Conservation (phyloP, 176 grass and related monocot species). For the Rhynchospora breviuscula region DNA sequence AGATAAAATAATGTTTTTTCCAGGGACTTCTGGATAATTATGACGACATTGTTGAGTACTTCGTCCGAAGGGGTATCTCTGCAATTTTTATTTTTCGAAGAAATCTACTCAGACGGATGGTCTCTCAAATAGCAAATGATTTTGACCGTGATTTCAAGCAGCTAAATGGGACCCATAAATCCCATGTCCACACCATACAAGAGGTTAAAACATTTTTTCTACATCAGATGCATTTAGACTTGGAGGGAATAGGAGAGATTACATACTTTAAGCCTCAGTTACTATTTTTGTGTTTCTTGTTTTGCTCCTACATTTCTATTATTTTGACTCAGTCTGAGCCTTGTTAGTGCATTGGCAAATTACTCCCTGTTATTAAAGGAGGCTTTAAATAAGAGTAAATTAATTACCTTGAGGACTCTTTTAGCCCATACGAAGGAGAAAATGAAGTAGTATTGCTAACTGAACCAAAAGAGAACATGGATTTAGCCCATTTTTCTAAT, state of each 20-base stretch:
- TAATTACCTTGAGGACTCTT: background rate
- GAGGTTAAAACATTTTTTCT: constrained; percentile 37
- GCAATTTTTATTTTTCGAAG: constrained; percentile 84
- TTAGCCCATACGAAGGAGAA: background rate
- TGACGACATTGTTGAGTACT: constrained; percentile 50
- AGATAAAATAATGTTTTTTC: constrained; percentile 24
- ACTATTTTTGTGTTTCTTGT: constrained; percentile 15
- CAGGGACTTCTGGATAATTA: constrained; percentile 75
- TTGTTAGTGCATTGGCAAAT: background rate
- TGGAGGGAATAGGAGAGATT: background rate
- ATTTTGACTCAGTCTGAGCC: background rate
- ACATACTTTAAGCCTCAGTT: background rate
- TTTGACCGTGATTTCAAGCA: constrained; percentile 74
- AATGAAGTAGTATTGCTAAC: background rate
- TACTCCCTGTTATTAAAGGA: background rate
- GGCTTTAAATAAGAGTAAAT: background rate
- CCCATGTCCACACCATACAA: constrained; percentile 63
- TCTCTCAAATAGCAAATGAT: constrained; percentile 68
- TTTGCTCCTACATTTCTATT: background rate
- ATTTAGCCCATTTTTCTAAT: background rate
- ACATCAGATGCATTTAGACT: background rate
- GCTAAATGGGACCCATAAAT: constrained; percentile 86
- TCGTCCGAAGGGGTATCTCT: constrained; percentile 52
- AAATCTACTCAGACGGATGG: constrained; percentile 71
- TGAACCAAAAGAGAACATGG: background rate